phyloP scores from a whole-genome alignment of 2,329 filamentous ascomycete genomes.

The Neofusicoccum cordaticola region DNA sequence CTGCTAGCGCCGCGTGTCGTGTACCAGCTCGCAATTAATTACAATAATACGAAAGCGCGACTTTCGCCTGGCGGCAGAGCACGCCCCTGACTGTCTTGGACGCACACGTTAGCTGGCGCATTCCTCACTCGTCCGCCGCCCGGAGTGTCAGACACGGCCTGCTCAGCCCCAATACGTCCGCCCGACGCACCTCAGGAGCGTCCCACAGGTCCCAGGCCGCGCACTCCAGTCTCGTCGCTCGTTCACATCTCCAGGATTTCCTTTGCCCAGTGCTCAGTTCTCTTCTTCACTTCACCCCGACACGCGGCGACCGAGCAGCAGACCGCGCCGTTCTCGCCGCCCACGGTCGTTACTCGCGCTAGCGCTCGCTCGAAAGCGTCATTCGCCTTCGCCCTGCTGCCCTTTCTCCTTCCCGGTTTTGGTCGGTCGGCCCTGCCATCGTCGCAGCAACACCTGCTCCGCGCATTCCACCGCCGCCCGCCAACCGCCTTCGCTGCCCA shows the following conservation, averaged over 20 bases:
- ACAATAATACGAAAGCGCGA: constrained; percentile 14
- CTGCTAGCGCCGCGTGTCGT: constrained; percentile 14
- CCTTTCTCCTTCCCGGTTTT: constrained; percentile 14
- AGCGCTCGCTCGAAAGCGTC: constrained; percentile 5
- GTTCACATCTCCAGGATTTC: constrained; percentile 8
- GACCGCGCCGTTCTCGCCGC: background rate
- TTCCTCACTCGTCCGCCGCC: constrained; percentile 12
- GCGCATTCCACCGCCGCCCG: constrained; percentile 9
- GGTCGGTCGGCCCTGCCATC: constrained; percentile 10
- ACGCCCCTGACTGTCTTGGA: constrained; percentile 12
- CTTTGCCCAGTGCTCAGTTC: background rate
- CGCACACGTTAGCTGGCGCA: constrained; percentile 3
- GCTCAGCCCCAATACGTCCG: constrained; percentile 17
- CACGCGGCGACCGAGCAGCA: background rate
- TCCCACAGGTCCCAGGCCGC: background rate
- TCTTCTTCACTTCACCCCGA: background rate
- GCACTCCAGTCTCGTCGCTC: constrained; percentile 5
- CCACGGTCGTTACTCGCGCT: constrained; percentile 15
- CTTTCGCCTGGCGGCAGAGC: constrained; percentile 6
- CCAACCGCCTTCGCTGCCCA: constrained; percentile 7
- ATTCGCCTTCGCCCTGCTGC: background rate
- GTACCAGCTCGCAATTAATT: constrained; percentile 10
- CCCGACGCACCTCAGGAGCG: constrained; percentile 13
- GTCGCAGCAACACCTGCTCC: constrained; percentile 17
- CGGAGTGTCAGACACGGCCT: constrained; percentile 13